phyloP scores from a whole-genome alignment of 345 rosid species.

The Brassica cretica region DNA sequence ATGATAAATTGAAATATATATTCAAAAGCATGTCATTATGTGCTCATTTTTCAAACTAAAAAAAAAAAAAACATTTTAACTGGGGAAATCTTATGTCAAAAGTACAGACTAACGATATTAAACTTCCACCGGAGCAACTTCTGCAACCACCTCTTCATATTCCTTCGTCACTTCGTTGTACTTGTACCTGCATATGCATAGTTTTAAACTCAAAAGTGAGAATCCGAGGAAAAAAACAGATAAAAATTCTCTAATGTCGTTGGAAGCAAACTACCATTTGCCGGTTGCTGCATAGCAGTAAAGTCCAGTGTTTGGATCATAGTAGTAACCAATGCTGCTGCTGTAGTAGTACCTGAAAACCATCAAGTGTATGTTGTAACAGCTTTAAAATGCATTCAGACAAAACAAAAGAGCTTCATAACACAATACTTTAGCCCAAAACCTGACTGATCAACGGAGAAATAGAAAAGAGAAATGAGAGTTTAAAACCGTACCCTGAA shows the following conservation, averaged over 20 bases:
- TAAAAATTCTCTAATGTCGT: not conserved
- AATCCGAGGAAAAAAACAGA: slow-evolving; percentile 7
- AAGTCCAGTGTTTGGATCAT: slow-evolving; percentile 78
- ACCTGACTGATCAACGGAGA: slow-evolving; percentile 4
- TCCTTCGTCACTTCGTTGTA: slow-evolving; percentile 33
- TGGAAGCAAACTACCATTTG: slow-evolving; percentile 59
- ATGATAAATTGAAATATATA: slow-evolving; percentile 4
- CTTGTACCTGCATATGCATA: slow-evolving; percentile 33
- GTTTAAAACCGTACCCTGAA: slow-evolving; percentile 63
- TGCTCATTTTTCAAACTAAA: slow-evolving; percentile 5
- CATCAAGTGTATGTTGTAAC: slow-evolving; percentile 10
- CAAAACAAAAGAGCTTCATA: not conserved
- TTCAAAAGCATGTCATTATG: slow-evolving; percentile 2
- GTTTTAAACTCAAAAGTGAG: not conserved
- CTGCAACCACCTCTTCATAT: slow-evolving; percentile 35
- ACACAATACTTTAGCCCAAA: slow-evolving; percentile 4
- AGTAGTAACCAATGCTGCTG: slow-evolving; percentile 86
- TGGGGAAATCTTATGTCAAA: not conserved
- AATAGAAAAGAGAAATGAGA: not conserved
- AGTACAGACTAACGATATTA: slow-evolving; percentile 19
- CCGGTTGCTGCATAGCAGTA: slow-evolving; percentile 83
- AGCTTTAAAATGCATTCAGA: not conserved
- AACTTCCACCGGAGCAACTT: slow-evolving; percentile 23
- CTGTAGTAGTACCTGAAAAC: slow-evolving; percentile 83
- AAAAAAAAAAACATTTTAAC: not conserved